A percentile compares a stretch with the other conserved stretches of the same genome.
phyloP scores from a whole-genome alignment of 306 rosid species.

The Castanospermum australe region DNA sequence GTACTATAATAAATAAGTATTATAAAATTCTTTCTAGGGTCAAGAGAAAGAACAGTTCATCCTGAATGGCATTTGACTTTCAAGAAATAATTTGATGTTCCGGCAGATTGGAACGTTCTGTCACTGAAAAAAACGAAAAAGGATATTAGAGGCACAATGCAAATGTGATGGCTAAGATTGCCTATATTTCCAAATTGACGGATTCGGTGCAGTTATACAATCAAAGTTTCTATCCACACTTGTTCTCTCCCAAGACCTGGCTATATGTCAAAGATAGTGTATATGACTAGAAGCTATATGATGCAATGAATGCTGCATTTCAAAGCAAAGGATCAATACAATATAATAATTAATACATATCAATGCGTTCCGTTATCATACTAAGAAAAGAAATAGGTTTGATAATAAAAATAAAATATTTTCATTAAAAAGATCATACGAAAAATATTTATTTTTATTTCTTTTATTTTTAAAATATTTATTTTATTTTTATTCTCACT shows the following conservation, averaged over 20 bases:
- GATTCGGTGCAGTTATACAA: not conserved
- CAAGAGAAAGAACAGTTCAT: not conserved
- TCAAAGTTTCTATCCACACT: not conserved
- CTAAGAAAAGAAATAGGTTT: no score
- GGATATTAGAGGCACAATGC: no score
- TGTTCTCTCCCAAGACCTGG: not conserved
- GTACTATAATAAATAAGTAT: no score
- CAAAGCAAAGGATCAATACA: conserved; percentile 6
- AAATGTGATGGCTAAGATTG: conserved; percentile 15
- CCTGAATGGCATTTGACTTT: not conserved
- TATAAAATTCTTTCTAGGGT: not conserved
- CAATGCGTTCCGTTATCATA: no score
- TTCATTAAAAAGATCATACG: no score
- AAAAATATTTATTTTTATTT: no score
- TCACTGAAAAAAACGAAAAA: no score
- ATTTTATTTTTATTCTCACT: no score
- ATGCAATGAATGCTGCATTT: conserved; percentile 17
- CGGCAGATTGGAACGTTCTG: not conserved
- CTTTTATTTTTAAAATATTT: no score
- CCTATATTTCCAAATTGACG: conserved; percentile 3
- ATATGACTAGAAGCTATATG: conserved; percentile 3
- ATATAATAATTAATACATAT: not conserved
- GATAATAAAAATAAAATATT: no score
- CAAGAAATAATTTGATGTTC: not conserved
- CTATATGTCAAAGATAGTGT: conserved; percentile 27